phyloP scores from a whole-genome alignment of 129 eudicot genomes.

The Deinandra increscens region DNA sequence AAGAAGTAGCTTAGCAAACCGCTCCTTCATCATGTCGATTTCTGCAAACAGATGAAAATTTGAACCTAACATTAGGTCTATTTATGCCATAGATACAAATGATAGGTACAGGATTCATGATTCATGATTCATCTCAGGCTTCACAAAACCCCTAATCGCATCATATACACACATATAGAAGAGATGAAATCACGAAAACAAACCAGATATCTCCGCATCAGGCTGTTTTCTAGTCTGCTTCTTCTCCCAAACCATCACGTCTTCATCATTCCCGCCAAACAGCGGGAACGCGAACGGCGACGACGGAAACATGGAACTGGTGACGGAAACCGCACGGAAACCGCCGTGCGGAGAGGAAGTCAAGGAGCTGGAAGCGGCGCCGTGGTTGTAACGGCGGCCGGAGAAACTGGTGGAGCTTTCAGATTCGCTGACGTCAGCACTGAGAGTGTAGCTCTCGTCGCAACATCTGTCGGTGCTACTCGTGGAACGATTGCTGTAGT shows the following conservation, averaged over 20 bases:
- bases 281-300: constrained; percentile 45
- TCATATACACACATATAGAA: neutral
- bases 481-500: constrained; percentile 30
- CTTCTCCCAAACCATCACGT: constrained; percentile 55
- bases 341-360: constrained; percentile 52
- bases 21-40: constrained; percentile 89
- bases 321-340: constrained; percentile 32
- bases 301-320: constrained; percentile 30
- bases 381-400: constrained; percentile 43
- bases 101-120: neutral
- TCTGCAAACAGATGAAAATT: constrained; percentile 29
- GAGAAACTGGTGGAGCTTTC: constrained; percentile 64
- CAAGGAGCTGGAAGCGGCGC: constrained; percentile 51
- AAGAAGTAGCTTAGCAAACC: constrained; percentile 91
- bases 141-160: neutral
- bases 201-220: constrained; percentile 53
- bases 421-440: constrained; percentile 92
- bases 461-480: constrained; percentile 55
- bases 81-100: neutral
- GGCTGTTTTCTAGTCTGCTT: constrained; percentile 31
- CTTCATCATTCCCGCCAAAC: constrained; percentile 63
- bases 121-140: neutral
- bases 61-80: constrained; percentile 3
- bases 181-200: constrained; percentile 13
- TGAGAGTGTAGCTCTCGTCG: constrained; percentile 65